phyloP scores from a whole-genome alignment of 495 filamentous ascomycete species.

The Massariosphaeria phaeospora region DNA sequence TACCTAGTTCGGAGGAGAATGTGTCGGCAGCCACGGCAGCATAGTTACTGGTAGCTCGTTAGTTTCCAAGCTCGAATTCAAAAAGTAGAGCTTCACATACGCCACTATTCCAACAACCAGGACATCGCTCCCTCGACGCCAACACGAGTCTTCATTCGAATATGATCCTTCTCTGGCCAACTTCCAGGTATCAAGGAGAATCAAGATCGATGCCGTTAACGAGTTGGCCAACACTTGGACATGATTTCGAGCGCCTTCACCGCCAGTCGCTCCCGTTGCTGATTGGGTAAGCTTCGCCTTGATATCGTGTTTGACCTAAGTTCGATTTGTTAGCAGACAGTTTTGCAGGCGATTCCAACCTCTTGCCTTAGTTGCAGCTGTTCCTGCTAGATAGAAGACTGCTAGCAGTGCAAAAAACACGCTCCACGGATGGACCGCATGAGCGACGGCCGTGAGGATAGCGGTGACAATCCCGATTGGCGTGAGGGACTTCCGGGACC shows the following conservation, averaged over 20 bases:
- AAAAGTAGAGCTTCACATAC: conserved; percentile 25
- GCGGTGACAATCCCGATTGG: conserved; percentile 66
- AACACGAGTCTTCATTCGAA: conserved; percentile 32
- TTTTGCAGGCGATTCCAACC: too few relatives aligned
- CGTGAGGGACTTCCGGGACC: conserved; percentile 69
- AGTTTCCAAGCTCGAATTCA: conserved; percentile 2
- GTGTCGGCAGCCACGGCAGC: conserved; percentile 89
- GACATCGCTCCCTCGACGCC: conserved; percentile 45
- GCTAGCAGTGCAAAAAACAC: conserved; percentile 76
- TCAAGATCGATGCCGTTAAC: conserved; percentile 66
- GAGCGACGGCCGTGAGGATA: conserved; percentile 63
- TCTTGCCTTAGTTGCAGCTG: conserved; percentile 77
- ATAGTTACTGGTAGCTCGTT: conserved; percentile 54
- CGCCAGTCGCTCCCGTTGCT: conserved; percentile 62
- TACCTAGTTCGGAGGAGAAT: conserved; percentile 91
- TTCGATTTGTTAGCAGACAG: too few relatives aligned
- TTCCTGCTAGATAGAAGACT: conserved; percentile 84
- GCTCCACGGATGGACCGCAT: conserved; percentile 86
- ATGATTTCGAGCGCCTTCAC: conserved; percentile 76
- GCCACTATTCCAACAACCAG: conserved; percentile 55
- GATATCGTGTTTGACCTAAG: conserved; percentile 75
- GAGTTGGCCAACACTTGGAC: conserved; percentile 92
- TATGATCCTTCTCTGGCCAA: conserved; percentile 46
- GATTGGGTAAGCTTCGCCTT: conserved; percentile 77
- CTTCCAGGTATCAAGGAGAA: conserved; percentile 64